Evolutionary conservation across 805 yeast species (phyloP), one percentile per base, ranked within the genome.

Genomic region (Teunomyces tritomae): DNA sequence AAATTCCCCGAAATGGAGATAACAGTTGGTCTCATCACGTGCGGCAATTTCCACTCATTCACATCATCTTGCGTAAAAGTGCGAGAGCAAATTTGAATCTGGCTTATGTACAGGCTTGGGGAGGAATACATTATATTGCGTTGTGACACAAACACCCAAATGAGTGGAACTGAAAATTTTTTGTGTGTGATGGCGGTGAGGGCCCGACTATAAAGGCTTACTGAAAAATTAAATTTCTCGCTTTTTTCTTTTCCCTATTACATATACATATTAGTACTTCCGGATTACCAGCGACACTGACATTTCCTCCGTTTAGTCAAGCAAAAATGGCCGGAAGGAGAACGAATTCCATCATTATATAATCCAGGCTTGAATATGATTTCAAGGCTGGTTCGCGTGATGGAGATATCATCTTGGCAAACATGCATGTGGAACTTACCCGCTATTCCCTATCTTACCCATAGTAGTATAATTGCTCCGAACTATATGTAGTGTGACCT

Each of bases 281-380:
- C 59, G 75, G 77, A 72, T 49, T 71, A 73, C 78, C 78, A 73
- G 78, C 78, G 54, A 70, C 53, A 65, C 75, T 70, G 61, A 69
- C 45, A 41, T 32, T 58, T 50, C 62, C 57, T 56, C 73, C 55
- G 56, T 73, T 71, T 67, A 67, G 74, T 66, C 57, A 55, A 70
- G 78, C 78, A 73, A 45, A 71, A 73, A 73, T 73, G 78, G 78
- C 78, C 68, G 69, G 73, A 73, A 67, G 77, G 65, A 73, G 76
- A 73, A 48, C 47, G 57, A 29, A 34, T 20, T 33, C 63, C 64
- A 51, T 56, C 66, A 62, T 59, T 64, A 58, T 62, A 66, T 63
- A 70, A 71, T 71, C 73, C 67, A 65, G 55, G 26, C 48, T 55
- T 44, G 24, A 46, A 27, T 24, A 37, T 29, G 24, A 20, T 26